These are phyloP conservation scores for Naganishia liquefaciens DNA, from an alignment of 1,284 basidiomycete species.

Conservation along the genomic window DNA sequence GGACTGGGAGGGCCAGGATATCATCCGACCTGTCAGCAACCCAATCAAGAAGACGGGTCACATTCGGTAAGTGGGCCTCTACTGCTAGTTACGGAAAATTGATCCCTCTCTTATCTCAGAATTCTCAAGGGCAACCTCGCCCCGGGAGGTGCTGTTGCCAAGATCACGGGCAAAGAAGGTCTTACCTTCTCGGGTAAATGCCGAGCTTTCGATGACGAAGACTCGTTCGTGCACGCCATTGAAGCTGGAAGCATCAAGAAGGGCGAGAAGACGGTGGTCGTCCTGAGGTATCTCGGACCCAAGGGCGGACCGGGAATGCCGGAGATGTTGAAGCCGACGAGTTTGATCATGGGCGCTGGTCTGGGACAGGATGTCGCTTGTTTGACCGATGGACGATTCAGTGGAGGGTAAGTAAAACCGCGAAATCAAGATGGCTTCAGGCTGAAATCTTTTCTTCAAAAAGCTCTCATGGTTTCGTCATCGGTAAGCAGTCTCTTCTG, in stretches of 20 bases:
- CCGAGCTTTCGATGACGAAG: slow-evolving; percentile 64
- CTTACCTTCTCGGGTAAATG: slow-evolving; percentile 64
- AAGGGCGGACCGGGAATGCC: slow-evolving; percentile 96
- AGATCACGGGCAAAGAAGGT: slow-evolving; percentile 96
- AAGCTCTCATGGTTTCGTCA: slow-evolving; percentile 59
- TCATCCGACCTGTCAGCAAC: slow-evolving; percentile 73
- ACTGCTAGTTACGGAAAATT: too few species aligned
- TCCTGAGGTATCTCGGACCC: slow-evolving; percentile 93
- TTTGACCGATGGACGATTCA: slow-evolving; percentile 95
- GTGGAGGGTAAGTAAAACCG: slow-evolving; percentile 64
- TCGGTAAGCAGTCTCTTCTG: slow-evolving; percentile 39
- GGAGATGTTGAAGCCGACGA: slow-evolving; percentile 78
- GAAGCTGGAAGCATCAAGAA: slow-evolving; percentile 79
- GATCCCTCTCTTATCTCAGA: slow-evolving; percentile 14
- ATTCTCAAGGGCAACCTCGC: slow-evolving; percentile 89
- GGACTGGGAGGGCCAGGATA: slow-evolving; percentile 74
- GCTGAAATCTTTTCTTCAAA: too few species aligned
- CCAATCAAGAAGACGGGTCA: slow-evolving; percentile 93
- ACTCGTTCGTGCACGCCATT: slow-evolving; percentile 79
- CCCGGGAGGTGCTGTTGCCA: slow-evolving; percentile 88
- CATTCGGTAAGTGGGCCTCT: slow-evolving; percentile 55
- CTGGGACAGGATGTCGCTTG: slow-evolving; percentile 85
- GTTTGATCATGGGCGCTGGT: slow-evolving; percentile 87
- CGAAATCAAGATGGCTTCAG: background rate
- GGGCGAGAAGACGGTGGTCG: slow-evolving; percentile 73